phyloP scores from a whole-genome alignment of 2,329 filamentous ascomycete genomes.

The Bisporella sp. region DNA sequence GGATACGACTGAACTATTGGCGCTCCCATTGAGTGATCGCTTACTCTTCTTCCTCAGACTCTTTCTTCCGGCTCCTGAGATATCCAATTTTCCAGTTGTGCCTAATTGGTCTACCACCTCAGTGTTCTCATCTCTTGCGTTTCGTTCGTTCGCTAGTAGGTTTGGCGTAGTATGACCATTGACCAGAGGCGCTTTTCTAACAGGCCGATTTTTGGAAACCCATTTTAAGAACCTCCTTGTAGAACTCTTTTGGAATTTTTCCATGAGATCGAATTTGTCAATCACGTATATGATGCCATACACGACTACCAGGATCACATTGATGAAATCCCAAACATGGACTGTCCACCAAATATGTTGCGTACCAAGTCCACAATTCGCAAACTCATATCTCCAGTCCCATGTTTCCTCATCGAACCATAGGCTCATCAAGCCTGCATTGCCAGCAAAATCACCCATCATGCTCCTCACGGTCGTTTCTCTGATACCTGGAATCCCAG shows the following conservation, averaged over 20 bases:
- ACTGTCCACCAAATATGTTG: slow-evolving; percentile 95
- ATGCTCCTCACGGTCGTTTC: slow-evolving; percentile 95
- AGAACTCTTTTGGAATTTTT: background rate
- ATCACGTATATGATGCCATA: slow-evolving; percentile 8
- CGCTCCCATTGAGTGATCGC: background rate
- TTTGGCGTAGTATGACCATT: background rate
- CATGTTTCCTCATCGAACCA: slow-evolving; percentile 74
- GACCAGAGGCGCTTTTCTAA: background rate
- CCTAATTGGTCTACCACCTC: background rate
- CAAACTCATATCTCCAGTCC: slow-evolving; percentile 79
- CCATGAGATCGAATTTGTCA: background rate
- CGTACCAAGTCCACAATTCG: slow-evolving; percentile 68
- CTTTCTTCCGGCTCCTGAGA: slow-evolving; percentile 4
- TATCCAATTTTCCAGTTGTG: slow-evolving; percentile 4
- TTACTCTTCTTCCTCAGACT: slow-evolving; percentile 7
- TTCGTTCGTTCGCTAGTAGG: background rate
- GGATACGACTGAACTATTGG: background rate
- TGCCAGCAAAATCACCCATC: slow-evolving; percentile 96
- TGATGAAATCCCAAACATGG: slow-evolving; percentile 58
- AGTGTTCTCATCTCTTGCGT: background rate
- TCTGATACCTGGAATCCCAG: slow-evolving; percentile 56
- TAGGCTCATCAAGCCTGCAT: slow-evolving; percentile 77
- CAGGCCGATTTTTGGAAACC: background rate
- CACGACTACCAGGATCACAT: slow-evolving; percentile 14
- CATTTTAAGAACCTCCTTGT: background rate